Base-by-base conservation (phyloP, 148 eudicot species). In the Cornus kousa region DNA sequence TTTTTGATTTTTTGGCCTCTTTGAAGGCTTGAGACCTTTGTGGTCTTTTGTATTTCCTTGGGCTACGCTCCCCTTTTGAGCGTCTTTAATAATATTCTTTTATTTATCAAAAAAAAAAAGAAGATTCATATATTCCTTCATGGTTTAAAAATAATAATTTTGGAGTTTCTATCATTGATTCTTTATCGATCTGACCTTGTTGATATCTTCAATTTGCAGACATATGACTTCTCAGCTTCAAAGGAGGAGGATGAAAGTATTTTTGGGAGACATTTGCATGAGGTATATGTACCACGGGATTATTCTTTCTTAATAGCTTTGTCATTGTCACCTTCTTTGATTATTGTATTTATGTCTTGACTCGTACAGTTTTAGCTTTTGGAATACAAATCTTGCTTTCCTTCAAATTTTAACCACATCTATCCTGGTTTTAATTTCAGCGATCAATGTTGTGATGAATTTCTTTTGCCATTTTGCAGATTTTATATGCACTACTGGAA, bases 401-500 rank as follows among this genome's bases (percentile, higher is more conserved):
- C 55, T 19, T 20, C 32, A 68, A 50, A 48, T 46, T 66, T 72
- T 50, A 53, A 31, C 66, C 22, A 43, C 74, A 72, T 59, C 0
- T 43, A 11, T 74, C 31, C 22, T 32, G 13, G 40, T 28, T 43
- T 40, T 59, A 5, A 67, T 67, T 59, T 32, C 20, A 23, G 55
- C 31, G 20, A n/a, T 32, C 33, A 68, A 33, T 68, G 32, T 59
- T 59, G 37, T 79, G 78, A 35, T 79, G 22, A 75, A 74, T 43
- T 40, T 75, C 50, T 62, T 76, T 11, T 64, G 31, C 65, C 64
- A 35, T 50, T 80, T 71, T 83, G 67, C 88, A 86, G 91, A 86
- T 88, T 71, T 70, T 88, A 53, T 77, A 72, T 85, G 85, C 79
- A 76, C 75, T 88, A 68, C 75, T 88, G 73, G 72, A 79, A 74